These are phyloP conservation scores for Myriangium duriaei DNA, from an alignment of 2,329 filamentous ascomycete species.

Conservation along the genomic window DNA sequence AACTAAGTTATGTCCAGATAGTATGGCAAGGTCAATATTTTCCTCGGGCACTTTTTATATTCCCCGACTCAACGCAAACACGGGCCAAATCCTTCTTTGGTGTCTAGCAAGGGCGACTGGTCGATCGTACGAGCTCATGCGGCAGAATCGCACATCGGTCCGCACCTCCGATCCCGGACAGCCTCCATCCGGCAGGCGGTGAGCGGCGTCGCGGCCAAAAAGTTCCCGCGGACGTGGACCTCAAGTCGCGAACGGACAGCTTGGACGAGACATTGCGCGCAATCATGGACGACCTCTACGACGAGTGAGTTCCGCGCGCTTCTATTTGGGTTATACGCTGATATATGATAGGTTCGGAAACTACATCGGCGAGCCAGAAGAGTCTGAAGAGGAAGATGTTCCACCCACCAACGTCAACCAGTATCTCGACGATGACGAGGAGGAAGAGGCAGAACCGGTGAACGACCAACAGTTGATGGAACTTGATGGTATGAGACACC, in stretches of 20 bases:
- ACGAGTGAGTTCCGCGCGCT: conserved; percentile 51
- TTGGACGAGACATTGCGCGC: conserved; percentile 12
- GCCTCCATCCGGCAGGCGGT: conserved; percentile 5
- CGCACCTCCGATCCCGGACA: conserved; percentile 1
- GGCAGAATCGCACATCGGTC: conserved; percentile 5
- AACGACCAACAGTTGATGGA: conserved; percentile 85
- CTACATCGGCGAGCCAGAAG: conserved; percentile 88
- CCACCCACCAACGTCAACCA: conserved; percentile 64
- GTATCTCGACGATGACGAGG: conserved; percentile 65
- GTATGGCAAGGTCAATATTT: too few species aligned
- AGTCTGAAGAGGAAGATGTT: conserved; percentile 75
- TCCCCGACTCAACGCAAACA: too few species aligned
- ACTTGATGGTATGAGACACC: conserved; percentile 54
- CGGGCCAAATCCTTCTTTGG: too few species aligned
- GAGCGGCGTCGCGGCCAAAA: conserved; percentile 5
- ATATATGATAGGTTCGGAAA: conserved; percentile 67
- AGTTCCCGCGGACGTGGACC: conserved; percentile 5
- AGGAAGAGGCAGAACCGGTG: conserved; percentile 38
- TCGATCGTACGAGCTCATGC: conserved; percentile 9
- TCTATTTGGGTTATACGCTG: conserved; percentile 9
- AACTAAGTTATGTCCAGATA: too few species aligned
- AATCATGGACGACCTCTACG: conserved; percentile 88
- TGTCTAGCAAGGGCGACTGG: too few species aligned
- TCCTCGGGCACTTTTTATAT: too few species aligned
- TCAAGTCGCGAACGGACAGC: not conserved